Conservation (phyloP, 2,329 filamentous ascomycete genomes). For the Colletotrichum coccodes region DNA sequence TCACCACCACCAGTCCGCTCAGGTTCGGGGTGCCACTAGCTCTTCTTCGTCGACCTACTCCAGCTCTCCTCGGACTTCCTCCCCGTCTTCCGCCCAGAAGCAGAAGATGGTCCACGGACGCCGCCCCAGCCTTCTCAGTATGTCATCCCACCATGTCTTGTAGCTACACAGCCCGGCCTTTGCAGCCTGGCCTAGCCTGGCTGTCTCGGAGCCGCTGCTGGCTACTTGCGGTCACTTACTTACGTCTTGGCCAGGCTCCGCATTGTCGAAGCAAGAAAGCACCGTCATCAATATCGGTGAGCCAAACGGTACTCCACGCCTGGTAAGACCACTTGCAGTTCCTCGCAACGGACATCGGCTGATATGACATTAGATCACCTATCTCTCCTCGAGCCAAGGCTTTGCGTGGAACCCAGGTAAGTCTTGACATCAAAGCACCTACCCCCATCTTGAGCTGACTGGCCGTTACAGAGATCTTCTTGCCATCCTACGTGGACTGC, state of each 20-base stretch:
- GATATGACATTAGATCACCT: conserved; percentile 71
- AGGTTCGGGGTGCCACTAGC: conserved; percentile 53
- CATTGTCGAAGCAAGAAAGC: conserved; percentile 78
- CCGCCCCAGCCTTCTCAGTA: conserved; percentile 72
- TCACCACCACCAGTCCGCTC: conserved; percentile 47
- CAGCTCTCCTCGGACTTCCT: conserved; percentile 62
- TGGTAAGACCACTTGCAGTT: conserved; percentile 62
- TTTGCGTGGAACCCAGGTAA: conserved; percentile 85
- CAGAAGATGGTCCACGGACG: conserved; percentile 60
- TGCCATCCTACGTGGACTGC: conserved; percentile 80
- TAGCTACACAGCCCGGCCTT: conserved; percentile 6
- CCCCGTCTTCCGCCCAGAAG: conserved; percentile 51
- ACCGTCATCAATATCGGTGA: conserved; percentile 85
- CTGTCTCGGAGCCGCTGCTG: not conserved
- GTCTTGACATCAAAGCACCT: conserved; percentile 25
- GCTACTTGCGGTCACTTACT: conserved; percentile 35
- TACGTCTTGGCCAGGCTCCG: conserved; percentile 65
- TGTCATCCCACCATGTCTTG: conserved; percentile 27
- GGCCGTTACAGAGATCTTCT: conserved; percentile 73
- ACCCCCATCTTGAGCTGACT: conserved; percentile 20
- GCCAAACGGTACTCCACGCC: conserved; percentile 75
- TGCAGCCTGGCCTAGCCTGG: not conserved
- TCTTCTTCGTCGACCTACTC: conserved; percentile 67
- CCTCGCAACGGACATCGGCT: not conserved
- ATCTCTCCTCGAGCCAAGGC: conserved; percentile 81